Conservation (phyloP, 2,329 filamentous ascomycete genomes). For the Niveomyces coronatus region DNA sequence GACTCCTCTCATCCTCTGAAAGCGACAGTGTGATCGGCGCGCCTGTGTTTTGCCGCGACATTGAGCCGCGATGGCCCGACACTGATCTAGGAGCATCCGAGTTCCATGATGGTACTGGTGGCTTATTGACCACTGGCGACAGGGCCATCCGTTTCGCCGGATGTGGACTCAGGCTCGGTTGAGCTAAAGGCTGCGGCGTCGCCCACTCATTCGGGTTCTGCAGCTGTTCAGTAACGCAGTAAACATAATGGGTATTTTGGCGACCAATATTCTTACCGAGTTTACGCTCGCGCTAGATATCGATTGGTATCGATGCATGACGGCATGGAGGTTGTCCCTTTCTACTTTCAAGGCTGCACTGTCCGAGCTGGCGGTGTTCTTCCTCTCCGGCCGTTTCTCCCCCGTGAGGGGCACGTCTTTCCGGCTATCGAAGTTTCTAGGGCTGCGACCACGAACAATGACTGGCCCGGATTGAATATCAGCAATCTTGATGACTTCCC, state of each 20-base stretch:
- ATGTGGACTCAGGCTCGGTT: slow-evolving; percentile 31
- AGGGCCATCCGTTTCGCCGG: slow-evolving; percentile 42
- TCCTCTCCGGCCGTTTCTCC: slow-evolving; percentile 37
- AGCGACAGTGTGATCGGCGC: slow-evolving; percentile 42
- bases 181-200: slow-evolving; percentile 26
- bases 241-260: background rate
- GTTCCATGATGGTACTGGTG: slow-evolving; percentile 44
- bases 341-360: slow-evolving; percentile 23
- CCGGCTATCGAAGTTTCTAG: slow-evolving; percentile 84
- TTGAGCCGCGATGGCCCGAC: slow-evolving; percentile 8
- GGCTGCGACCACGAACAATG: slow-evolving; percentile 86
- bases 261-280: slow-evolving; percentile 1
- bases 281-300: slow-evolving; percentile 8
- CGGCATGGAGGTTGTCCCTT: slow-evolving; percentile 20
- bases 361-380: slow-evolving; percentile 28
- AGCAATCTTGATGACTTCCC: slow-evolving; percentile 63
- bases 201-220: slow-evolving; percentile 36
- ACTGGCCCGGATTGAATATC: slow-evolving; percentile 89
- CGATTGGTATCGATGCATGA: slow-evolving; percentile 18
- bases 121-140: slow-evolving; percentile 39
- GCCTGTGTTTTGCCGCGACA: slow-evolving; percentile 9
- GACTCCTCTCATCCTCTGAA: slow-evolving; percentile 50
- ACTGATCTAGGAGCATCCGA: slow-evolving; percentile 22
- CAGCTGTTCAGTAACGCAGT: slow-evolving; percentile 11
- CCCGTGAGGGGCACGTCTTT: slow-evolving; percentile 70